phyloP scores from a whole-genome alignment of 2,329 filamentous ascomycete species.

The Annulohypoxylon truncatum region DNA sequence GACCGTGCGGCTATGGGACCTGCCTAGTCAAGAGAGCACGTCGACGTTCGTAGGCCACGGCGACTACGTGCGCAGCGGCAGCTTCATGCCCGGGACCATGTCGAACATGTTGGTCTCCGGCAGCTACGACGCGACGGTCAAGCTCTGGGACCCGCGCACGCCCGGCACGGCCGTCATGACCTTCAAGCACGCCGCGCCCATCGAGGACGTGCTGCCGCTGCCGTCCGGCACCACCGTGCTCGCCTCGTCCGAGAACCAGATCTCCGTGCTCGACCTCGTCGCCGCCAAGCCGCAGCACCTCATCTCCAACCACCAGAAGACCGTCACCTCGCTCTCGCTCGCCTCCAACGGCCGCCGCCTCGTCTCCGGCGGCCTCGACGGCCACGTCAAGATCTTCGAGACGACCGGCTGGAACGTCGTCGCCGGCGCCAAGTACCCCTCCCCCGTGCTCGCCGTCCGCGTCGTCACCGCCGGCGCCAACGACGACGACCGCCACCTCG shows the following conservation, averaged over 20 bases:
- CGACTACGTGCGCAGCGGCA: slow-evolving; percentile 90
- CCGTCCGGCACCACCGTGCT: slow-evolving; percentile 87
- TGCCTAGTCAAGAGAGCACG: slow-evolving; percentile 81
- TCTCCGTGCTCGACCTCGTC: slow-evolving; percentile 92
- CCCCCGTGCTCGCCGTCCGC: slow-evolving; percentile 85
- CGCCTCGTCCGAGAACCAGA: slow-evolving; percentile 84
- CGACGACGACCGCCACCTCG: slow-evolving; percentile 89
- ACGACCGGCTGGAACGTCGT: slow-evolving; percentile 96
- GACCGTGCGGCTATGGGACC: slow-evolving; percentile 93
- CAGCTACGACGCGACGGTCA: slow-evolving; percentile 93
- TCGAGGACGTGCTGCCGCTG: slow-evolving; percentile 90
- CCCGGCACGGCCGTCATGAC: slow-evolving; percentile 80
- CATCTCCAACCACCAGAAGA: slow-evolving; percentile 96
- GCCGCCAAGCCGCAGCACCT: slow-evolving; percentile 88
- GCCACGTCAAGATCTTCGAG: slow-evolving; percentile 97
- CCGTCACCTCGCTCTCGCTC: slow-evolving; percentile 86
- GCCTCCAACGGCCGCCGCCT: slow-evolving; percentile 84
- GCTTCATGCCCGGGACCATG: slow-evolving; percentile 80
- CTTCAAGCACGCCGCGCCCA: slow-evolving; percentile 91
- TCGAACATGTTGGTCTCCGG: slow-evolving; percentile 87
- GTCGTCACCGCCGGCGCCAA: slow-evolving; percentile 76
- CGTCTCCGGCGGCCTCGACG: slow-evolving; percentile 89
- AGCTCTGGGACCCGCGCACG: slow-evolving; percentile 89
- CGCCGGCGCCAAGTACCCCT: slow-evolving; percentile 92
- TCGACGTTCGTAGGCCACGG: slow-evolving; percentile 86